Evolutionary conservation across 2,329 filamentous ascomycete species (phyloP), one percentile per base, ranked within the genome.

Genomic region (Aspergillus quadrilineatus): DNA sequence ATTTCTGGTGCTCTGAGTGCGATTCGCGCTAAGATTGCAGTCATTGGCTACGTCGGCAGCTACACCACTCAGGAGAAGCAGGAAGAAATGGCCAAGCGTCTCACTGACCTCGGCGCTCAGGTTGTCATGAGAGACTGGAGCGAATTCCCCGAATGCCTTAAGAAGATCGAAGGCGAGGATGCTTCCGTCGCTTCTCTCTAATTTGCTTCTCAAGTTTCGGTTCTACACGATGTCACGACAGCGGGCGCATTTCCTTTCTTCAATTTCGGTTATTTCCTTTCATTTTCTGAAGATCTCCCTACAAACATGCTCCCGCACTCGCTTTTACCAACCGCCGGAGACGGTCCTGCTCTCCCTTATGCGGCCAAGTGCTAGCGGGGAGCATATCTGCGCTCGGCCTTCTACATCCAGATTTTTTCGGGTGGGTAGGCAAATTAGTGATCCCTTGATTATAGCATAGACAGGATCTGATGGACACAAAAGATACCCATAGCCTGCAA

Each of bases 1-100:
- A 90, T 89, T 82, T 91, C 87, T 65, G 92, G 92, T 60, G 89
- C 89, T 43, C 83, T 89, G 56, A 90, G 89, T 63, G 88, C 86
- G 57, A 85, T 87, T 67, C 83, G 89, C 58, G 92, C 92, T 15
- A 85, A 85, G 49, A 94, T 96, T 69, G 88, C 85, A 60, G 86
- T 89, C 61, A 86, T 96, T 66, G 92, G 87, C 54, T 96, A 96
- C 74, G 89, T 94, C 30, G 92, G 92, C 37, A 88, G 88, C 56
- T 94, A 93, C 75, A 75, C 79, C 39, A 77, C 78, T 50, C 76
- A 77, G 15, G 80, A 80, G 36, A 82, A 88, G 75, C 78, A 82
- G 75, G 77, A 82, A 47, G 82, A 87, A 74, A 90, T 91, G 85
- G 80, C 81, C 59, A 79, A 84, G 67, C 71, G 80, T 30, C 73